Percentiles rank a stretch among this genome's conserved stretches.
Evolutionary conservation across 208 protist genomes (phyloP).

Genomic region (Hexamita inflata): DNA sequence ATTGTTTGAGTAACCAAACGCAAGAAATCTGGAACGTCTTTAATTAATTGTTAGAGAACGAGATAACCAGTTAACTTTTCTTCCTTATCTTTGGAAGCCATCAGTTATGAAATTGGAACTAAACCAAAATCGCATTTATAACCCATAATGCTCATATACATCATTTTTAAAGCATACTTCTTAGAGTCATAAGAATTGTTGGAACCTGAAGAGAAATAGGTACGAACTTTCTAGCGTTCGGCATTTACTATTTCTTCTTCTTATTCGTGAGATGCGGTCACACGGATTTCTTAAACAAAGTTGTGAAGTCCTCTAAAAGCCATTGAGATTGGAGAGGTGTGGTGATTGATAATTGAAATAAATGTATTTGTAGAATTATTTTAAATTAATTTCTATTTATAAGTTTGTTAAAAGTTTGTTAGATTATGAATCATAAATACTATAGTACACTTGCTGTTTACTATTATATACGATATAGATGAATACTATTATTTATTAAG

Average conservation of each 20-base stretch:
- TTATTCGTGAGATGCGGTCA: conserved; percentile 57
- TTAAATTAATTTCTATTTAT: too few species aligned
- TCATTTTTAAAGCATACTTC: conserved; percentile 98
- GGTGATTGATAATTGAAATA: too few species aligned
- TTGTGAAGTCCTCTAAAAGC: conserved; percentile 35
- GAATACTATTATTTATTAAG: too few species aligned
- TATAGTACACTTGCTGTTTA: too few species aligned
- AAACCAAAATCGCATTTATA: conserved; percentile 97
- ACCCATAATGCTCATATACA: conserved; percentile 97
- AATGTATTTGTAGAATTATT: too few species aligned
- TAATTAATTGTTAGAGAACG: conserved; percentile 72
- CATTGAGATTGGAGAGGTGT: too few species aligned
- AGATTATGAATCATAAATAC: too few species aligned
- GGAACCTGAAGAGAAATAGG: conserved; percentile 72
- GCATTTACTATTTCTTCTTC: conserved; percentile 83
- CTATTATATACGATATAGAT: too few species aligned
- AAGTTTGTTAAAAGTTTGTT: too few species aligned
- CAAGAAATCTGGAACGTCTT: conserved; percentile 83
- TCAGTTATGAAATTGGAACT: conserved; percentile 88
- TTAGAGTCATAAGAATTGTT: conserved; percentile 74
- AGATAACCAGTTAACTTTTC: conserved; percentile 94
- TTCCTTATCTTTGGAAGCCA: conserved; percentile 67
- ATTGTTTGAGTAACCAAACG: conserved; percentile 89
- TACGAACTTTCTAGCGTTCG: conserved; percentile 92
- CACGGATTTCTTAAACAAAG: conserved; percentile 30